Percentiles rank a stretch among this genome's conserved stretches.
Conservation (phyloP, 2,329 filamentous ascomycete species). For the Penicillium sp. region DNA sequence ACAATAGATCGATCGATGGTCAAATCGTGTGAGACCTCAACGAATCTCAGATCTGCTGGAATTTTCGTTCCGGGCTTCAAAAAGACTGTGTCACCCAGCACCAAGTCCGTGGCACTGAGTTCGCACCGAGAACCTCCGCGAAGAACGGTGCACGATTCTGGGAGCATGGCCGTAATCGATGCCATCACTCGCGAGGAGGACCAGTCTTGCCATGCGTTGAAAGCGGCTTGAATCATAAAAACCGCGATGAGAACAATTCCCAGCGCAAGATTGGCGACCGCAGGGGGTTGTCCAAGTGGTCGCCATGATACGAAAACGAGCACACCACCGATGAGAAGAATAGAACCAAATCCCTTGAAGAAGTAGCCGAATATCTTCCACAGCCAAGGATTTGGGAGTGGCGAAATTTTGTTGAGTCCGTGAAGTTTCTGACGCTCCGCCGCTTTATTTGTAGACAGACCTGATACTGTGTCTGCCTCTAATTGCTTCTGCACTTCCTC, state of each 20-base stretch:
- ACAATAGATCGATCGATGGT: constrained; percentile 1
- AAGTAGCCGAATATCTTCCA: constrained; percentile 61
- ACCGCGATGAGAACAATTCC: constrained; percentile 67
- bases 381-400: constrained; percentile 56
- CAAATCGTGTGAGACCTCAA: constrained; percentile 1
- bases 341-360: constrained; percentile 69
- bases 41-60: constrained; percentile 48
- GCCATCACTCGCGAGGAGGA: constrained; percentile 71
- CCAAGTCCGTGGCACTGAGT: constrained; percentile 38
- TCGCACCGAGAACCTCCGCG: constrained; percentile 47
- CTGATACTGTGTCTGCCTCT: constrained; percentile 50
- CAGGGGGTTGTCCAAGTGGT: constrained; percentile 66
- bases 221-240: constrained; percentile 62
- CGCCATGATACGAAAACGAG: constrained; percentile 73
- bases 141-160: constrained; percentile 61
- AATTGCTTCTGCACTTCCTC: constrained; percentile 57
- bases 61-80: constrained; percentile 51
- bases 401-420: constrained; percentile 62
- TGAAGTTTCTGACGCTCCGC: constrained; percentile 52
- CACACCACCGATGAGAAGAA: constrained; percentile 62
- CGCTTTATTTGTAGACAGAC: constrained; percentile 56
- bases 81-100: constrained; percentile 51
- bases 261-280: constrained; percentile 63
- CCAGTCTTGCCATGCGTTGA: constrained; percentile 69
- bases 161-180: constrained; percentile 74